These are phyloP conservation scores for Colletotrichum camelliae DNA, from an alignment of 2,329 filamentous ascomycete species.

Conservation along the genomic window DNA sequence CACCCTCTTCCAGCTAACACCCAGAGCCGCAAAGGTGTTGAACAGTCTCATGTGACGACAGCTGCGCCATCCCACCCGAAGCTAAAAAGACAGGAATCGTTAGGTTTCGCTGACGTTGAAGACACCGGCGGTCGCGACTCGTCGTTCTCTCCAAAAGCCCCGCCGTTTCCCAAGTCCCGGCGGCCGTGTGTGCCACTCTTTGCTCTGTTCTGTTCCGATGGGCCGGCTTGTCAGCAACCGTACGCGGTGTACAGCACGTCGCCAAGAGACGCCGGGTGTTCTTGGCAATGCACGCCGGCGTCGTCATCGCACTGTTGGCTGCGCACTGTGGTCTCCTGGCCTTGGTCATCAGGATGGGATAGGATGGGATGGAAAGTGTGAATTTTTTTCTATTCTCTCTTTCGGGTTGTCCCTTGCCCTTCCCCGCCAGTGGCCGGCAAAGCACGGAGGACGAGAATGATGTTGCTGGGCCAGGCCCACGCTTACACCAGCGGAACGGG, in stretches of 20 bases:
- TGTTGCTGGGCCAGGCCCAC: neutral
- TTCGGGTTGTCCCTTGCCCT: neutral
- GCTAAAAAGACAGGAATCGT: neutral
- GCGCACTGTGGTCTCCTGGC: neutral
- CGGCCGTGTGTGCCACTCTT: neutral
- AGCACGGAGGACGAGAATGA: neutral
- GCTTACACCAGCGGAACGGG: neutral
- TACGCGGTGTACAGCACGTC: neutral
- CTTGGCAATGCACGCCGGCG: slow-evolving; percentile 11
- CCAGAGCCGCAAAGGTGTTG: neutral
- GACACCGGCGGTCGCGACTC: neutral
- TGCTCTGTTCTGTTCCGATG: neutral
- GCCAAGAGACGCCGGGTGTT: slow-evolving; percentile 4
- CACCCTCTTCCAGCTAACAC: neutral
- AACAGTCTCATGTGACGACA: neutral
- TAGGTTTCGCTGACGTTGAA: neutral
- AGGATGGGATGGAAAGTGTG: neutral
- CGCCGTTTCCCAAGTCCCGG: neutral
- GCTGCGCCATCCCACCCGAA: neutral
- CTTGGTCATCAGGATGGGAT: neutral
- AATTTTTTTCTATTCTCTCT: neutral
- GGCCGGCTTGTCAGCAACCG: neutral
- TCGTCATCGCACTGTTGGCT: slow-evolving; percentile 7
- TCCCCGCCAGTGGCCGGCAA: neutral
- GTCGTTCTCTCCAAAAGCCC: neutral